Base-by-base conservation (phyloP, 2,329 filamentous ascomycete species). In the Xylariomycetidae sp. region DNA sequence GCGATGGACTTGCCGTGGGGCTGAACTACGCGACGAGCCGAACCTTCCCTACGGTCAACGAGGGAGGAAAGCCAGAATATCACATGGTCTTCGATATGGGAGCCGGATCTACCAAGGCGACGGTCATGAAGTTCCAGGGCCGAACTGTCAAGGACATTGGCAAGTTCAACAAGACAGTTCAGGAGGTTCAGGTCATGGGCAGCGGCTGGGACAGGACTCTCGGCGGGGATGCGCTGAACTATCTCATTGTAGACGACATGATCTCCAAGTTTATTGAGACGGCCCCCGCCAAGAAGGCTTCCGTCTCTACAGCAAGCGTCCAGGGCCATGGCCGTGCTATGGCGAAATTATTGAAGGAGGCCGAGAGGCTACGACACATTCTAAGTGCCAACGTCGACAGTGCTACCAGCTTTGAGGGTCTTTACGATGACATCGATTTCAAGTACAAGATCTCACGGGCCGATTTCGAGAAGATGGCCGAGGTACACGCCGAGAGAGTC, bases 41-140 rank as follows among this genome's bases (percentile, higher is more conserved):
- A 51, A 88, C 85, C 12, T 98, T 97, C 62, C 88, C 89, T 23
- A 88, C 78, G 50, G 70, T 92, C 40, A 85, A 78, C 35, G 82
- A 92, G 34, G 88, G 87, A 34, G 83, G 77, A 45, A 88, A 88
- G 66, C 83, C 92, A 1, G 92, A 98, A 62, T 78, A 89, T 50
- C 88, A 98, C 64, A 66, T 98, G 58, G 79, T 98, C 18, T 98
- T 92, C 55, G 92, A 98, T 57, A 97, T 98, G 89, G 92, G 92
- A 47, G 89, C 92, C 47, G 92, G 92, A 4, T 96, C 88, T 28
- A 85, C 90, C 19, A 94, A 88, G 50, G 90, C 90, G 4, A 92
- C 88, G 6, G 69, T 98, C 33, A 65, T 98, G 57, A 84, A 82
- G 51, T 95, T 98, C 65, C 89, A 96, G 61, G 85, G 85, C 56